These are phyloP conservation scores for Boletus fagicola DNA, from an alignment of 768 basidiomycete genomes.

Conservation along the genomic window DNA sequence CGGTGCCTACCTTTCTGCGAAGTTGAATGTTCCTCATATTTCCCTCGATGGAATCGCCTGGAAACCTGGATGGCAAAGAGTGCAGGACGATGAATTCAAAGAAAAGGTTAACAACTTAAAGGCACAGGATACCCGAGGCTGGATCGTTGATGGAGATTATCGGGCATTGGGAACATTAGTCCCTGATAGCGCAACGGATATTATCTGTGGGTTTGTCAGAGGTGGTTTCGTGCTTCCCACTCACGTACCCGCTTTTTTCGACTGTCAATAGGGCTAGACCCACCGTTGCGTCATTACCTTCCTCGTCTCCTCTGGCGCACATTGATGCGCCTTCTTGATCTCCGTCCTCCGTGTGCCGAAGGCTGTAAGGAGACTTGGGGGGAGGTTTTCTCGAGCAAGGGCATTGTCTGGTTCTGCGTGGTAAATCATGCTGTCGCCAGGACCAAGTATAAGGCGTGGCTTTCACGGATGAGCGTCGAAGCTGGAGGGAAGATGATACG, in stretches of 20 bases:
- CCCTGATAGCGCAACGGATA: conserved; percentile 43
- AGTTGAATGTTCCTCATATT: conserved; percentile 46
- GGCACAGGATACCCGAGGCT: conserved; percentile 37
- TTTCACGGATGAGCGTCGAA: conserved; percentile 20
- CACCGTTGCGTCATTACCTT: conserved; percentile 58
- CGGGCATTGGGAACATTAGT: conserved; percentile 32
- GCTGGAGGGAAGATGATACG: conserved; percentile 44
- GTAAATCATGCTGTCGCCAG: conserved; percentile 35
- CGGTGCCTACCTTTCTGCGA: conserved; percentile 40
- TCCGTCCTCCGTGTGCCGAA: conserved; percentile 41
- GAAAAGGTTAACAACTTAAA: conserved; percentile 22
- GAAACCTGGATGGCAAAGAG: conserved; percentile 47
- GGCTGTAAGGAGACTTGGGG: conserved; percentile 46
- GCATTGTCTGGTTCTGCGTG: conserved; percentile 53
- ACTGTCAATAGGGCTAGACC: conserved; percentile 56
- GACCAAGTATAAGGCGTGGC: conserved; percentile 19
- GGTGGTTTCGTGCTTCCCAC: background rate
- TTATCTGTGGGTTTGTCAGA: conserved; percentile 45
- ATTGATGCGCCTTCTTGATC: conserved; percentile 41
- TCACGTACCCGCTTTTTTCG: background rate
- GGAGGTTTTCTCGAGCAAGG: conserved; percentile 44
- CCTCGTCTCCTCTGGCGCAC: conserved; percentile 58
- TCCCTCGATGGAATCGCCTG: conserved; percentile 48
- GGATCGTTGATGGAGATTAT: conserved; percentile 57
- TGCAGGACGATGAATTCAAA: conserved; percentile 29